Evolutionary conservation across 108 stramenopile species (phyloP).

Genomic region (Ochromonas danica): DNA sequence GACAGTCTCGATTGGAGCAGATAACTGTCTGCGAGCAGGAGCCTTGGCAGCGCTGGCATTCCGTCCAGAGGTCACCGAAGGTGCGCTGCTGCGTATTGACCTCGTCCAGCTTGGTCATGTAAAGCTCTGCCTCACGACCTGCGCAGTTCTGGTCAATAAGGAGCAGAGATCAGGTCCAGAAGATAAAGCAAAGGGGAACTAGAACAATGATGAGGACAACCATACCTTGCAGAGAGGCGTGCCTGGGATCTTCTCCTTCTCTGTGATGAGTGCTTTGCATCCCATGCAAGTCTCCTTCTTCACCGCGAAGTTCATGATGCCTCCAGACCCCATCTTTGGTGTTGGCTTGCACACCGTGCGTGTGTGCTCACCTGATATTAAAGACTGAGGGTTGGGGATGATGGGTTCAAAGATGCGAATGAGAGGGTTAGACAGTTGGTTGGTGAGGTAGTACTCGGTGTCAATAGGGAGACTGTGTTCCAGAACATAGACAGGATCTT

Average conservation of each 20-base stretch:
- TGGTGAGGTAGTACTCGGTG: constrained; percentile 85
- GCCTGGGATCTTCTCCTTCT: constrained; percentile 57
- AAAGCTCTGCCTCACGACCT: constrained; percentile 82
- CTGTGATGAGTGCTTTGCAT: constrained; percentile 82
- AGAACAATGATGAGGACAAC: no score
- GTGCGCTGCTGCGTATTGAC: constrained; percentile 76
- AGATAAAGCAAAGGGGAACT: no score
- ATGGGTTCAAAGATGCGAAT: constrained; percentile 97
- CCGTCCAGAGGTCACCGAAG: constrained; percentile 83
- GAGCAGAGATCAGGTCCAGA: no score
- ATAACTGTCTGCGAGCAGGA: constrained; percentile 89
- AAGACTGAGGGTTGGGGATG: constrained; percentile 78
- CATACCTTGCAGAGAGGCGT: constrained; percentile 80
- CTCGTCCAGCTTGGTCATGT: constrained; percentile 75
- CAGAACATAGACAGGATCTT: constrained; percentile 96
- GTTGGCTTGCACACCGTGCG: constrained; percentile 91
- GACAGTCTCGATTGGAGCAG: constrained; percentile 97
- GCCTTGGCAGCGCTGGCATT: constrained; percentile 94
- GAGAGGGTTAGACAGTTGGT: constrained; percentile 93
- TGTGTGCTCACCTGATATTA: constrained; percentile 95
- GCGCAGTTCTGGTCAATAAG: constrained; percentile 79
- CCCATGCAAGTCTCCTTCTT: constrained; percentile 87
- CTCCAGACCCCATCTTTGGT: constrained; percentile 85
- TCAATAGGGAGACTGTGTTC: constrained; percentile 96
- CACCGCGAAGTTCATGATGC: constrained; percentile 94